Percentiles rank a stretch among this genome's conserved stretches.
These are phyloP conservation scores for Aspergillus diversus DNA, from an alignment of 495 filamentous ascomycete genomes.

Conservation along the genomic window DNA sequence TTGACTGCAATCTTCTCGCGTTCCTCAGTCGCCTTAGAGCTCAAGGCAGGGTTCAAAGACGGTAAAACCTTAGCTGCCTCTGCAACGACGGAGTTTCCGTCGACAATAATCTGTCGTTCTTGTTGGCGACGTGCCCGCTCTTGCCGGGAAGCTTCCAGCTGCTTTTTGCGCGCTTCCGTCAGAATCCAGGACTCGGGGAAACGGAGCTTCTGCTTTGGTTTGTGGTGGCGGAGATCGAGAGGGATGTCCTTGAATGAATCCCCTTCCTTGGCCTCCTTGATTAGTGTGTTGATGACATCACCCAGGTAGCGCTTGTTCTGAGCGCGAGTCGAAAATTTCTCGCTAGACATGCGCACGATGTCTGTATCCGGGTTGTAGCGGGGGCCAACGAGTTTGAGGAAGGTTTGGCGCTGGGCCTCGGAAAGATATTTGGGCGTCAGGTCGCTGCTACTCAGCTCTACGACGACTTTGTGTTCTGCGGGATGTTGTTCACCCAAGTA, in stretches of 20 bases:
- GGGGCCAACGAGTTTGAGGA: slow-evolving; percentile 84
- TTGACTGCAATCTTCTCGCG: slow-evolving; percentile 46
- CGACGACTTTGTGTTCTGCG: slow-evolving; percentile 87
- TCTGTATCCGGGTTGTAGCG: slow-evolving; percentile 89
- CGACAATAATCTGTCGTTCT: slow-evolving; percentile 33
- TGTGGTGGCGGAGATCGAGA: slow-evolving; percentile 86
- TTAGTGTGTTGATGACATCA: slow-evolving; percentile 71
- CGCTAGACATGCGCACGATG: slow-evolving; percentile 86
- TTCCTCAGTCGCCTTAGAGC: slow-evolving; percentile 37
- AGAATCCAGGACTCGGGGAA: slow-evolving; percentile 86
- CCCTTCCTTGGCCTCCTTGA: slow-evolving; percentile 77
- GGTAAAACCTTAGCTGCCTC: slow-evolving; percentile 39
- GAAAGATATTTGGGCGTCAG: slow-evolving; percentile 61
- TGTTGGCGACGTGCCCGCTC: slow-evolving; percentile 38
- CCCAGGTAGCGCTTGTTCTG: slow-evolving; percentile 96
- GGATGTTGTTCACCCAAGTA: slow-evolving; percentile 96
- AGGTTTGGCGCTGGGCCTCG: slow-evolving; percentile 69
- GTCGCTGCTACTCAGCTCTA: slow-evolving; percentile 80
- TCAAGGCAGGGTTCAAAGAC: slow-evolving; percentile 39
- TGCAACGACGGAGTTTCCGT: slow-evolving; percentile 45
- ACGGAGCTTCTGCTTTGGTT: slow-evolving; percentile 61
- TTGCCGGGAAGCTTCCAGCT: slow-evolving; percentile 62
- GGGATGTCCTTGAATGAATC: slow-evolving; percentile 90
- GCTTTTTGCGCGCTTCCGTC: slow-evolving; percentile 66
- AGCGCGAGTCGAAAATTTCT: slow-evolving; percentile 81